Evolutionary conservation across 2,329 filamentous ascomycete species (phyloP), one percentile per base, ranked within the genome.

Genomic region (Passalora sequoiae): DNA sequence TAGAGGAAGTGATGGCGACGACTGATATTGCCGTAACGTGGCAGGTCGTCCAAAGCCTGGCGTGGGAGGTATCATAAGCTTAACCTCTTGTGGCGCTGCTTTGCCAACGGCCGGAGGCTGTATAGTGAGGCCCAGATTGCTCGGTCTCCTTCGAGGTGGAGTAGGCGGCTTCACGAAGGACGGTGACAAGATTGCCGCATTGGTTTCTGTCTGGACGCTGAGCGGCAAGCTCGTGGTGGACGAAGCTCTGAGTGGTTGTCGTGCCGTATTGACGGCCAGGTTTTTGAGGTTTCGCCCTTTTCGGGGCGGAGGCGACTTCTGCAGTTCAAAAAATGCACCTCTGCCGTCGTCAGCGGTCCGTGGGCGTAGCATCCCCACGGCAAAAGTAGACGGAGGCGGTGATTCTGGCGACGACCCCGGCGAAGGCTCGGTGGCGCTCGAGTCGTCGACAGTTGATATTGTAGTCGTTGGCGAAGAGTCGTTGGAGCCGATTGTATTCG

Each of bases 391-490:
- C 32, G 87, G 73, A 3, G 86, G 81, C 43, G 84, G 77, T 43
- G 92, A 96, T 66, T 96, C 89, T 6, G 91, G 91, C 1, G 91
- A 96, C 16, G 89, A 88, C 40, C 84, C 91, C 3, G 92, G 89
- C 4, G 91, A 96, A 6, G 87, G 84, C 58, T 97, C 91, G 21
- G 89, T 89, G 37, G 92, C 75, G 21, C 88, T 86, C 6, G 88
- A 91, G 4, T 89, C 94, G 68, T 95, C 91, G 51, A 91, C 87
- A 15, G 88, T 95, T 4, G 89, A 95, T 38, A 92, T 78, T 2
- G 91, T 95, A 3, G 89, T 96, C 6, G 91, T 97, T 1, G 92
- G 92, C 6, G 91, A 97, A 16, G 91, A 95, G 60, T 95, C 89
- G 30, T 86, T 86, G 1, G 92, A 97, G 52, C 86, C 87, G 12